Conservation (phyloP, 2,329 filamentous ascomycete genomes). For the Tolypocladium pustulatum region DNA sequence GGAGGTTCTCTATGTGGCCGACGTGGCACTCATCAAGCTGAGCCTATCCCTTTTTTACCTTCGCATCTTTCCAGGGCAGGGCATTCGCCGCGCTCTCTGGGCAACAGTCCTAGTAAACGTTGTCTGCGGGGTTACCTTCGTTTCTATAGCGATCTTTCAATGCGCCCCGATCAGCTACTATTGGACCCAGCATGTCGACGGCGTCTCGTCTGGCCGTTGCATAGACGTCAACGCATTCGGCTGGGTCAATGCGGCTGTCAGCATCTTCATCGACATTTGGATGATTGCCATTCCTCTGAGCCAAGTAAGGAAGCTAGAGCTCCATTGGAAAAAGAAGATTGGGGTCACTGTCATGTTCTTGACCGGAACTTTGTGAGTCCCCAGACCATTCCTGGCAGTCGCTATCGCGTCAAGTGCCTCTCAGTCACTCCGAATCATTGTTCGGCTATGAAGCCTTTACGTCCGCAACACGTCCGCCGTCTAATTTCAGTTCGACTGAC, state of each 20-base stretch:
- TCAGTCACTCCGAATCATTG: too few species aligned
- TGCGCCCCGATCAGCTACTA: background rate
- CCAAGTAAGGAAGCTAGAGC: background rate
- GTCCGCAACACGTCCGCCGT: too few species aligned
- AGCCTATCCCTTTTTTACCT: background rate
- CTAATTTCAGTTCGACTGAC: too few species aligned
- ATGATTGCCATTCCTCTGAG: constrained; percentile 1
- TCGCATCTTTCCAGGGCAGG: background rate
- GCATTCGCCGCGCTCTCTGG: background rate
- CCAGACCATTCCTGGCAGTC: background rate
- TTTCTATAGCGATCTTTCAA: background rate
- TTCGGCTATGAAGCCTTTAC: too few species aligned
- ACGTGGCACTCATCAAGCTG: background rate
- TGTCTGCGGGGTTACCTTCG: background rate
- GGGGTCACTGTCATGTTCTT: constrained; percentile 3
- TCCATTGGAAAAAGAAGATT: constrained; percentile 4
- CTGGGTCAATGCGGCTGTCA: constrained; percentile 1
- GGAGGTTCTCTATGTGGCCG: background rate
- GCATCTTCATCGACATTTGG: background rate
- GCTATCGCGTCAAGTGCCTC: background rate
- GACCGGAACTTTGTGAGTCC: constrained; percentile 1
- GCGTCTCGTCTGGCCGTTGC: background rate
- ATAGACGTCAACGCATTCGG: background rate
- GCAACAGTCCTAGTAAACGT: background rate
- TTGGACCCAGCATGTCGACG: background rate